Evolutionary conservation across 768 basidiomycete species (phyloP), one percentile per base, ranked within the genome.

Genomic region (Termitomyces titanicus): DNA sequence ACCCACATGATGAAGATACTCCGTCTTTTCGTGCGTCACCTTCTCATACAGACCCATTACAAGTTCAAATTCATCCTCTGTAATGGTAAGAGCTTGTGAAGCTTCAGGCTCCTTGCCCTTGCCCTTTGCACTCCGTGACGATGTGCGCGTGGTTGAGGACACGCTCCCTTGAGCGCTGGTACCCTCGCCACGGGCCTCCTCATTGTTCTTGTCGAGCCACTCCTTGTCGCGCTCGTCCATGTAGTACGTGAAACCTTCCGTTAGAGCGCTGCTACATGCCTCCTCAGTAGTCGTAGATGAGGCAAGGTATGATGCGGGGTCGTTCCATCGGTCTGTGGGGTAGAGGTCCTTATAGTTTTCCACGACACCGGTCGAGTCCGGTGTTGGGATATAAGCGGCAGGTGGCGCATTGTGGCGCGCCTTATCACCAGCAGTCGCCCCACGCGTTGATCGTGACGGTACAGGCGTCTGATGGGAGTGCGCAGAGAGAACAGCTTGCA

Each of bases 191-290:
- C 88, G 79, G 2, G 89, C 91, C 54, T 88, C 83, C 64, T 88
- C 87, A 63, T 98, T 97, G 66, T 92, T 93, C 72, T 85, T 88
- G 63, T 91, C 88, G 31, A 99, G 80, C 96, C 96, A 99, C 60
- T 89, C 89, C 64, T 89, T 85, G 74, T 98, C 96, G 17, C 89
- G 86, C 69, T 98, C 97, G 63, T 99, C 96, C 89, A 98, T 91
- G 60, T 84, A 91, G 66, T 98, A 98, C 2, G 86, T 85, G 71
- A 89, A 89, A 0, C 89, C 88, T 61, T 88, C 84, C 31, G 82
- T 73, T 54, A 94, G 80, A 11, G 82, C 83, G 59, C 74, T 78
- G 4, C 69, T 68, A 61, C 78, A 75, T 9, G 82, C 75, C 61
- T 94, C 93, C 63, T 98, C 97, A 60, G 89, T 84, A 3, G 89